Evolutionary conservation across 108 stramenopile genomes (phyloP).

Genomic region (Cyclotella cryptica): DNA sequence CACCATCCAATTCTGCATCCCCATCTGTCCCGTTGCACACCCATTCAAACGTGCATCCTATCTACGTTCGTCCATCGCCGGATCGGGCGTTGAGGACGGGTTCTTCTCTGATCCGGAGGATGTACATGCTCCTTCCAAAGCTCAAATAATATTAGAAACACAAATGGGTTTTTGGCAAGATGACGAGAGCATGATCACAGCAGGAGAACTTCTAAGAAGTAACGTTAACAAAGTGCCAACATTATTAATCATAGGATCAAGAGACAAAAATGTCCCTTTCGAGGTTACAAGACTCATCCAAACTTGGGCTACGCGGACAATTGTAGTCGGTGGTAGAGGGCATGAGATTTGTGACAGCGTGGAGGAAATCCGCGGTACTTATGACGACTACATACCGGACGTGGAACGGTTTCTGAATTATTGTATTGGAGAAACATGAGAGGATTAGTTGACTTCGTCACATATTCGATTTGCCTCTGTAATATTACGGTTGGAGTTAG

Average conservation of each 20-base stretch:
- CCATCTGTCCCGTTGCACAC: constrained; percentile 46
- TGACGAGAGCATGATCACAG: constrained; percentile 31
- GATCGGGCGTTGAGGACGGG: background rate
- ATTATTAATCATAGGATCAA: constrained; percentile 32
- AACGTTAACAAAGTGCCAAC: constrained; percentile 37
- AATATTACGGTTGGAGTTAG: no score
- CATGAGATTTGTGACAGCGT: constrained; percentile 48
- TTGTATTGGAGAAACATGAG: background rate
- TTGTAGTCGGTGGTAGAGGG: constrained; percentile 46
- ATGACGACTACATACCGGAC: constrained; percentile 31
- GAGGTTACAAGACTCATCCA: constrained; percentile 37
- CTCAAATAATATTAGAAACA: constrained; percentile 34
- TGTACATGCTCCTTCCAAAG: constrained; percentile 24
- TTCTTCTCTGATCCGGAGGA: constrained; percentile 8
- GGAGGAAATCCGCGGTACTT: constrained; percentile 17
- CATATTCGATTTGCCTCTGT: no score
- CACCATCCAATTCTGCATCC: constrained; percentile 47
- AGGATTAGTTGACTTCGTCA: background rate
- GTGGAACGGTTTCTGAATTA: constrained; percentile 23
- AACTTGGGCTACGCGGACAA: constrained; percentile 44
- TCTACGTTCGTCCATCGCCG: constrained; percentile 38
- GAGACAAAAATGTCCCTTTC: constrained; percentile 50
- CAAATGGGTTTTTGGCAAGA: constrained; percentile 41
- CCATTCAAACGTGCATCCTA: constrained; percentile 47
- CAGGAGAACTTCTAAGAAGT: constrained; percentile 23